These are phyloP conservation scores for Aspergillus conjunctus DNA, from an alignment of 495 filamentous ascomycete genomes.

Conservation along the genomic window DNA sequence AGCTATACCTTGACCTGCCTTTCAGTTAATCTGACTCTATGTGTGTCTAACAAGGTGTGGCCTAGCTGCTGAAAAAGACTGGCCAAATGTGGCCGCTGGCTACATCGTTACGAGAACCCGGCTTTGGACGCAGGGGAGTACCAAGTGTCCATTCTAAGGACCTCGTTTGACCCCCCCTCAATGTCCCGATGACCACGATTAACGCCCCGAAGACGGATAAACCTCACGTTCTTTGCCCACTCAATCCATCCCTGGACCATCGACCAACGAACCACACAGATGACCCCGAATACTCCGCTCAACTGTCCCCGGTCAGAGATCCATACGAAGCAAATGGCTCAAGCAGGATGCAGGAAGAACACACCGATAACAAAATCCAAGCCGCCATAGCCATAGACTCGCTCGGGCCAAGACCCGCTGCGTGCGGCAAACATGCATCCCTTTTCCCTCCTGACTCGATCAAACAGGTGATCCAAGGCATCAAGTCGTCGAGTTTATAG, in stretches of 20 bases:
- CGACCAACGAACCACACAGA: neutral
- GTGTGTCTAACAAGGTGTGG: too few species aligned
- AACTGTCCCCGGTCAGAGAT: neutral
- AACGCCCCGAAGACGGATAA: neutral
- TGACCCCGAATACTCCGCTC: neutral
- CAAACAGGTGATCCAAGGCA: neutral
- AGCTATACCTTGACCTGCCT: too few species aligned
- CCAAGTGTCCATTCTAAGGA: neutral
- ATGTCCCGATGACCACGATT: neutral
- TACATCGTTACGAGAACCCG: neutral
- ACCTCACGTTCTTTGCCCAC: neutral
- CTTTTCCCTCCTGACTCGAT: neutral
- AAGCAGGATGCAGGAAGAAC: neutral
- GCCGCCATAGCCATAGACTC: neutral
- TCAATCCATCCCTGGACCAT: neutral
- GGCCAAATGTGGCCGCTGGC: neutral
- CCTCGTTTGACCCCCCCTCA: neutral
- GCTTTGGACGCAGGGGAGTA: neutral
- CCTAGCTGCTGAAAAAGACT: too few species aligned
- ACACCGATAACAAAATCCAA: neutral
- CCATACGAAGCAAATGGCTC: neutral
- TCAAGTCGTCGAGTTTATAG: neutral
- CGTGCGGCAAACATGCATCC: neutral
- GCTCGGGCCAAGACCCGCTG: neutral
- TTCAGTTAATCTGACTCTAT: too few species aligned